Evolutionary conservation across 2,329 filamentous ascomycete genomes (phyloP).

Genomic region (Ophiocordyceps australis): DNA sequence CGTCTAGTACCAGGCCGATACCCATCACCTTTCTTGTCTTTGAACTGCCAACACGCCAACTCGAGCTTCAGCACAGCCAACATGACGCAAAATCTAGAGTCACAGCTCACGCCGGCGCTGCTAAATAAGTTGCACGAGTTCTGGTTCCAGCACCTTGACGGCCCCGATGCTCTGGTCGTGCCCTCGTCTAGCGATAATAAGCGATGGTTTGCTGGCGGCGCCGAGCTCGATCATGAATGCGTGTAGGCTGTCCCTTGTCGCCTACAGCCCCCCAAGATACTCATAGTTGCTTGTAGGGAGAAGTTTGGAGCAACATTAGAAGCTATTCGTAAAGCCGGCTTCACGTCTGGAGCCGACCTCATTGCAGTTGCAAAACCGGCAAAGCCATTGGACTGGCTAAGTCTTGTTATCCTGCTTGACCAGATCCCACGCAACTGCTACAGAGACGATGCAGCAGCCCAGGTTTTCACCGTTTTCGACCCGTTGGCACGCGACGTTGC

Average conservation of each 20-base stretch:
- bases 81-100: background rate
- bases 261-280: too few relatives aligned
- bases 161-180: constrained; percentile 9
- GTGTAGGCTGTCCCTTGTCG: constrained; percentile 9
- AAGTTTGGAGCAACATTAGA: background rate
- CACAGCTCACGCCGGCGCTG: constrained; percentile 8
- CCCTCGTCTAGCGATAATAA: constrained; percentile 8
- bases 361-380: constrained; percentile 9
- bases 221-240: constrained; percentile 16
- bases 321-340: too few relatives aligned
- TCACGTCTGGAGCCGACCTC: constrained; percentile 11
- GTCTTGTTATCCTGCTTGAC: constrained; percentile 38
- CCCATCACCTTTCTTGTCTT: too few relatives aligned
- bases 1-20: too few relatives aligned
- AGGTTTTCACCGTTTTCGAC: constrained; percentile 37
- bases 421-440: constrained; percentile 45
- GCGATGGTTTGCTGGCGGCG: constrained; percentile 16
- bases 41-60: too few relatives aligned
- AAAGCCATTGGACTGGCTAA: constrained; percentile 20
- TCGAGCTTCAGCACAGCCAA: too few relatives aligned
- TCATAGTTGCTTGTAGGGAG: fast-evolving
- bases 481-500: constrained; percentile 28
- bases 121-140: constrained; percentile 14
- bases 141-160: constrained; percentile 17
- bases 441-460: constrained; percentile 23